Conservation (phyloP, 2,329 filamentous ascomycete species). For the Nemania sp. region DNA sequence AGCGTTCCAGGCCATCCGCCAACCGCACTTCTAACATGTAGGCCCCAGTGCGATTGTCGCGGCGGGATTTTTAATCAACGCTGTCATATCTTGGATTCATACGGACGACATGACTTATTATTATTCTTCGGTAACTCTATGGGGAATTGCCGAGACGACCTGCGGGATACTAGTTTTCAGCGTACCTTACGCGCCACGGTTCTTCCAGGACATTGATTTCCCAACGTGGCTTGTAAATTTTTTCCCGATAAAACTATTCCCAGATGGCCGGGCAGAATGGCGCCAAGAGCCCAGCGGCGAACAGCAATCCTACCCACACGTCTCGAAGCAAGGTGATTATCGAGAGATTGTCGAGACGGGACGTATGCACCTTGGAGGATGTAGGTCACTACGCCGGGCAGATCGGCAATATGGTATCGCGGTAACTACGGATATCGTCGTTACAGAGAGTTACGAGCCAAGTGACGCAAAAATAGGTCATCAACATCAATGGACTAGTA, state of each 20-base stretch:
- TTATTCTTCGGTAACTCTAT: constrained; percentile 31
- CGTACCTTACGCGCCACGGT: constrained; percentile 20
- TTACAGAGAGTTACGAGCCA: neutral
- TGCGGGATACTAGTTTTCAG: constrained; percentile 34
- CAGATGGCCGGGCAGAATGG: too few species aligned
- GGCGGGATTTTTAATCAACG: constrained; percentile 20
- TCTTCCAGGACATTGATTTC: constrained; percentile 8
- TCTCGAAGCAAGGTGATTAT: constrained; percentile 10
- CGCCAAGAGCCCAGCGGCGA: too few species aligned
- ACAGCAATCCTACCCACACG: neutral
- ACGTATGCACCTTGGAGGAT: constrained; percentile 4
- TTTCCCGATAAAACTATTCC: neutral
- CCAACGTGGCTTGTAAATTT: neutral
- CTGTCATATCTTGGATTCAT: constrained; percentile 16
- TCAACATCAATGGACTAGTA: too few species aligned
- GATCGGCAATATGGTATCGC: constrained; percentile 32
- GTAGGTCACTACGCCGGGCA: constrained; percentile 25
- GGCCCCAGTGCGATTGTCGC: constrained; percentile 22
- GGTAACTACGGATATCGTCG: constrained; percentile 29
- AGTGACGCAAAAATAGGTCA: too few species aligned
- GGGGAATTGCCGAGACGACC: constrained; percentile 33
- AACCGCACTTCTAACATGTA: neutral
- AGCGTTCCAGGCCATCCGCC: too few species aligned
- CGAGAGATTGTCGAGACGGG: constrained; percentile 18
- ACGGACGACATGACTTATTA: constrained; percentile 35